These are phyloP conservation scores for Trichoderma gamsii DNA, from an alignment of 495 filamentous ascomycete species.

Conservation along the genomic window DNA sequence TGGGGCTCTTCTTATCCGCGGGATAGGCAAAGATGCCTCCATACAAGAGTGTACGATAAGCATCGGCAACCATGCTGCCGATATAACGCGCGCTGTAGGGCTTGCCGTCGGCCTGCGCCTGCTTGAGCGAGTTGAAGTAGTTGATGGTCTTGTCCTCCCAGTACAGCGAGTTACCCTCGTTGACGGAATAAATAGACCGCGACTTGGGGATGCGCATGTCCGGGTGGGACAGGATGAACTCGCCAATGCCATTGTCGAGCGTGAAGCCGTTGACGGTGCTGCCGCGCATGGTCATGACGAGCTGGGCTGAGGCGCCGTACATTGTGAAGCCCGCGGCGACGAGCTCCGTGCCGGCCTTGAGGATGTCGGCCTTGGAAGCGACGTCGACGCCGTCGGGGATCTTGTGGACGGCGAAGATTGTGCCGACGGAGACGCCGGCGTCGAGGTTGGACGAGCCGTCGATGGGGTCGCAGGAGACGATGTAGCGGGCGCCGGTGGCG, in stretches of 20 bases:
- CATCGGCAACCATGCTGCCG: conserved; percentile 96
- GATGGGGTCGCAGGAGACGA: conserved; percentile 95
- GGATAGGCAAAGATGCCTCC: conserved; percentile 97
- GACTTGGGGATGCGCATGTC: conserved; percentile 79
- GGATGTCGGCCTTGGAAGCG: conserved; percentile 66
- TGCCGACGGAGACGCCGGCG: conserved; percentile 95
- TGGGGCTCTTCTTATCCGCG: conserved; percentile 93
- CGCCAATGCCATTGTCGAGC: conserved; percentile 88
- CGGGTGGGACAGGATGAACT: conserved; percentile 97
- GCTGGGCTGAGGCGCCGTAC: conserved; percentile 94
- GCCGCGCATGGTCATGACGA: conserved; percentile 95
- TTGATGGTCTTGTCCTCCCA: conserved; percentile 85
- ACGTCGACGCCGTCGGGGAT: conserved; percentile 64
- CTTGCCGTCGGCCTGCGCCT: conserved; percentile 63
- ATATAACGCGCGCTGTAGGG: conserved; percentile 95
- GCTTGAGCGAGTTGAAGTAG: conserved; percentile 86
- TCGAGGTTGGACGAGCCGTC: conserved; percentile 97
- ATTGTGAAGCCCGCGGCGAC: conserved; percentile 96
- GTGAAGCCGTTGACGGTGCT: conserved; percentile 95
- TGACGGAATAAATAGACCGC: conserved; percentile 92
- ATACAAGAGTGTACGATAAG: conserved; percentile 90
- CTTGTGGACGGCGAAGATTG: conserved; percentile 93
- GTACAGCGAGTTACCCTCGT: conserved; percentile 94
- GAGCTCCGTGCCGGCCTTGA: conserved; percentile 82
- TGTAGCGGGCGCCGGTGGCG: conserved; percentile 75